phyloP scores from a whole-genome alignment of 179 eudicot genomes.

The Beta corolliflora region DNA sequence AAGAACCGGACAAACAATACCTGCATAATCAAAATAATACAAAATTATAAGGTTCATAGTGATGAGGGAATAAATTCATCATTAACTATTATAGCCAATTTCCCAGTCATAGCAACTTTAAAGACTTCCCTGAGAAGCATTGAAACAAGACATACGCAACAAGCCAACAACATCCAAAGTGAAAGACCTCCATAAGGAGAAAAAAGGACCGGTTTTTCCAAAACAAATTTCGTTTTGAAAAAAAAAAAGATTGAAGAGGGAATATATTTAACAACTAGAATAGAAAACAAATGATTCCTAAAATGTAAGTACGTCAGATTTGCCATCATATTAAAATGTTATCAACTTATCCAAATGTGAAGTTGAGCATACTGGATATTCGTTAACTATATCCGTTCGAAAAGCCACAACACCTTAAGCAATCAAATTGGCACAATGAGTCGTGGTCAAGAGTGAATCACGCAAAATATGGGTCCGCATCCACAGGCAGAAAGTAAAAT shows the following conservation, averaged over 20 bases:
- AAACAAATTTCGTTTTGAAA: too few species aligned
- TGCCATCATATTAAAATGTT: background rate
- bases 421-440: background rate
- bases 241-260: background rate
- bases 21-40: conserved; percentile 50
- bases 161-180: conserved; percentile 1
- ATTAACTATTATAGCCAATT: background rate
- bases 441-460: background rate
- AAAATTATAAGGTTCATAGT: conserved; percentile 17
- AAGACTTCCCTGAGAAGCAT: background rate
- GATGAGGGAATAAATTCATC: background rate
- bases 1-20: conserved; percentile 95
- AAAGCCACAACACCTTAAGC: background rate
- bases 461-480: background rate
- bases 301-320: background rate
- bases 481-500: background rate
- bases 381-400: background rate
- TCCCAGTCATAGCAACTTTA: background rate
- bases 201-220: background rate
- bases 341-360: background rate
- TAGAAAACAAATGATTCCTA: background rate
- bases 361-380: background rate
- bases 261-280: background rate
- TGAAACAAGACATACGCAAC: background rate
- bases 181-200: background rate